Base-by-base conservation (phyloP, 176 grass and related monocot species). In the Bonia amplexicaulis region DNA sequence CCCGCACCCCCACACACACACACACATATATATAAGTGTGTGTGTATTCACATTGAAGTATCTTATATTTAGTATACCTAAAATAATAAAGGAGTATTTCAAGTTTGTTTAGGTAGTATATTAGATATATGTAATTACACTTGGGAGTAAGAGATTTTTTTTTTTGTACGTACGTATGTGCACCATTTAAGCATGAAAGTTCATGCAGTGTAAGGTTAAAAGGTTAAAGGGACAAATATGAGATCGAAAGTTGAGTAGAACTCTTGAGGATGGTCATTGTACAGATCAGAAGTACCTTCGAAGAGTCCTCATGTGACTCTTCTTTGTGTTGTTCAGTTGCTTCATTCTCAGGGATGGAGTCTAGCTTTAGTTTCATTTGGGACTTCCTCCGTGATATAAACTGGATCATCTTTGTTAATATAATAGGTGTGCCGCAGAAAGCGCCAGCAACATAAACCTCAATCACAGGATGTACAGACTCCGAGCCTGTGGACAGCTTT, bases 401-500 rank as follows among this genome's bases (percentile, higher is more conserved):
- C 85, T 93, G 90, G 64, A 94, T 69, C 2, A 90, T 93, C 86
- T 97, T 91, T 39, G 92, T 94, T 71, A 97, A 84, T 85, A 97
- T 88, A 87, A 97, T 97, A 76, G 92, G 95, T 16, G 75, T 88
- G 75, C 95, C 92, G 17, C 74, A 88, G 85, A 94, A 97, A 77
- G 88, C 91, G 17, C 95, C 95, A 17, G 95, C 95, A 35, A 97
- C 64, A 77, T 98, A 96, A 55, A 98, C 78, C 88, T 98, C 96
- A 0, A 98, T 90, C 9, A 82, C 70, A 53, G 96, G 96, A 66
- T 87, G 80, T 61, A 77, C 70, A 81, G 25, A 82, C 66, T 93
- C 93, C 3, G 78, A 79, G 46, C 77, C 66, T 17, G 65, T 71
- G 59, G 70, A 87, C 25, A 86, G 82, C 80, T 89, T 92, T 42